Percentiles rank a stretch among this genome's conserved stretches.
Evolutionary conservation across 2,329 filamentous ascomycete species (phyloP).

Genomic region (Davidsoniella eucalypti): DNA sequence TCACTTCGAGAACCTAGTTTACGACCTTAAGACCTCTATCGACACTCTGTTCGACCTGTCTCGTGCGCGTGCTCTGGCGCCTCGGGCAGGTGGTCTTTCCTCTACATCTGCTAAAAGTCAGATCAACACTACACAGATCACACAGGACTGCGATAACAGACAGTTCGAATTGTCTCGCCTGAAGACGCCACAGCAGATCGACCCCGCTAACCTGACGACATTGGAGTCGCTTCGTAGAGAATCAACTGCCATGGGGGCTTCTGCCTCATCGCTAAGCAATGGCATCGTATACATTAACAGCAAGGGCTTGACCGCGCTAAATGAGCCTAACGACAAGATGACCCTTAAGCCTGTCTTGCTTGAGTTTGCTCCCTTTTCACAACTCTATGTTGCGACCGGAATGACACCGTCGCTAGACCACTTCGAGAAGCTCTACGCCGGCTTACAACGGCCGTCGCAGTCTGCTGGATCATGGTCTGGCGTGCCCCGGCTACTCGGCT

Average conservation of each 20-base stretch:
- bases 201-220: slow-evolving; percentile 35
- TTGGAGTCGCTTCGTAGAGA: slow-evolving; percentile 16
- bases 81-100: slow-evolving; percentile 11
- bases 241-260: slow-evolving; percentile 1
- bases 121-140: slow-evolving; percentile 20
- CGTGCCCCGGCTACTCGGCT: slow-evolving; percentile 44
- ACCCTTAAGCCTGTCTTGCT: slow-evolving; percentile 37
- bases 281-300: slow-evolving; percentile 27
- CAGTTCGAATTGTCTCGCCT: slow-evolving; percentile 44
- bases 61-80: slow-evolving; percentile 38
- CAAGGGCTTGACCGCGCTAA: slow-evolving; percentile 21
- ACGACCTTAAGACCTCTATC: slow-evolving; percentile 60
- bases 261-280: neutral
- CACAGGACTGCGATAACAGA: slow-evolving; percentile 27
- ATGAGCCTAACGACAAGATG: neutral
- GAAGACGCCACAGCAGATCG: slow-evolving; percentile 43
- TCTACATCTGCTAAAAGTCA: neutral
- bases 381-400: slow-evolving; percentile 44
- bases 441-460: slow-evolving; percentile 31
- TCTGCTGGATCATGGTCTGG: slow-evolving; percentile 32
- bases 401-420: slow-evolving; percentile 48
- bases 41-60: slow-evolving; percentile 68
- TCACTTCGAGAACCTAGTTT: slow-evolving; percentile 59
- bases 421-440: slow-evolving; percentile 45
- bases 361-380: slow-evolving; percentile 51